Evolutionary conservation across 202 grass and related monocot genomes (phyloP).

Genomic region (Setaria viridis): DNA sequence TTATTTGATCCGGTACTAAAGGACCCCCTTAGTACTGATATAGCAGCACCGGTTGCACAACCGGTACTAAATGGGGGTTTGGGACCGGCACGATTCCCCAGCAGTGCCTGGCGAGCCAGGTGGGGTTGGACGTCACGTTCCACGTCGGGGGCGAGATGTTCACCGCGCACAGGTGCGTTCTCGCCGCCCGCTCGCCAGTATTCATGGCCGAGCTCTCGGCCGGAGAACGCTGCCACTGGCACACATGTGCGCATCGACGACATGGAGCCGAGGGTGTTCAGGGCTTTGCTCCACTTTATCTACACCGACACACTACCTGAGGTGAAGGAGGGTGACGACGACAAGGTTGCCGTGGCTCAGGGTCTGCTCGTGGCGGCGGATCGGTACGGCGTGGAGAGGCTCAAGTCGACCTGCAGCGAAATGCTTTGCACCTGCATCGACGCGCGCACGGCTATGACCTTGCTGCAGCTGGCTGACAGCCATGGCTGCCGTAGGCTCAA

Average conservation of each 20-base stretch:
- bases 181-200: no score
- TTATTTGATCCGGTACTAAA: no score
- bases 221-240: no score
- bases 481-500: not conserved
- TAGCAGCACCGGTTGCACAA: no score
- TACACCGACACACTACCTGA: not conserved
- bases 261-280: not conserved
- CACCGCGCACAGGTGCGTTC: not conserved
- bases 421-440: not conserved
- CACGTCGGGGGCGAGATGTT: not conserved
- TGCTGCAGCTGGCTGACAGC: not conserved
- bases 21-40: no score
- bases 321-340: not conserved
- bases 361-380: not conserved
- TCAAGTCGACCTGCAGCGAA: not conserved
- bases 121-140: not conserved
- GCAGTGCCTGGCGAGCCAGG: no score
- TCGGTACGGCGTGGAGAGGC: not conserved
- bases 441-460: not conserved
- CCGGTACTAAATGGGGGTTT: no score
- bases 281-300: slow-evolving; percentile 3
- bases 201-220: not conserved
- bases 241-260: not conserved
- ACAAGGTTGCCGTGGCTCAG: not conserved
- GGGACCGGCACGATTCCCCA: no score